A percentile compares a stretch with the other conserved stretches of the same genome.
Conservation (phyloP, 768 basidiomycete genomes). For the Tricholoma saponaceum region DNA sequence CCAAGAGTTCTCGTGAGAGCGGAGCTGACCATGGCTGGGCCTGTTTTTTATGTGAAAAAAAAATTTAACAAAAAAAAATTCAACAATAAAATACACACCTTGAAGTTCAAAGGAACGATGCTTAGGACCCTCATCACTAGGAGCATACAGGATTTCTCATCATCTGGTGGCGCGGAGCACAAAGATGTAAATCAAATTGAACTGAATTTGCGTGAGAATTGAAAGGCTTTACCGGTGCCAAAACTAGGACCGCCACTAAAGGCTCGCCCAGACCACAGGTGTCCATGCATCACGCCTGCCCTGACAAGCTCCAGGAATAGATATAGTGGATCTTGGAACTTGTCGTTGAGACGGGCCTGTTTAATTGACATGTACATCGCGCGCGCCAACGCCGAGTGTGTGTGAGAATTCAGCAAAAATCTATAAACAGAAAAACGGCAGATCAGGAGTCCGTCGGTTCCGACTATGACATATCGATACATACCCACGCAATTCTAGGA, state of each 20-base stretch:
- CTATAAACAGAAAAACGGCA: slow-evolving; percentile 34
- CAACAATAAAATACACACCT: slow-evolving; percentile 46
- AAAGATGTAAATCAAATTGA: slow-evolving; percentile 21
- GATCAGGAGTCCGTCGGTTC: slow-evolving; percentile 8
- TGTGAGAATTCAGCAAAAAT: slow-evolving; percentile 85
- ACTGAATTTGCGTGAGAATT: slow-evolving; percentile 27
- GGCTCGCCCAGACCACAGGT: slow-evolving; percentile 81
- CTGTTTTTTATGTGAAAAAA: slow-evolving; percentile 39
- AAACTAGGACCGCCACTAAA: slow-evolving; percentile 96
- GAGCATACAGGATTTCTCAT: slow-evolving; percentile 91
- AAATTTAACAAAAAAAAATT: background rate
- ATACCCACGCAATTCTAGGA: slow-evolving; percentile 93
- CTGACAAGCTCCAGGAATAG: slow-evolving; percentile 92
- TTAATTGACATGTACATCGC: slow-evolving; percentile 86
- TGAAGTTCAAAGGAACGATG: slow-evolving; percentile 92
- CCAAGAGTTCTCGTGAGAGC: slow-evolving; percentile 90
- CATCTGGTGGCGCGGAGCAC: slow-evolving; percentile 48
- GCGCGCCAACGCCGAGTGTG: slow-evolving; percentile 84
- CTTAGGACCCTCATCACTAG: slow-evolving; percentile 95
- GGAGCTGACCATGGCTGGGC: slow-evolving; percentile 93
- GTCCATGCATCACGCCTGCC: slow-evolving; percentile 96
- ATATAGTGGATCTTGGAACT: slow-evolving; percentile 96
- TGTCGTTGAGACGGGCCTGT: slow-evolving; percentile 84
- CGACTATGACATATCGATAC: slow-evolving; percentile 26
- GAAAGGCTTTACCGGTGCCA: slow-evolving; percentile 62